Evolutionary conservation across 139 green algal genomes (phyloP), one percentile per base, ranked within the genome.

Genomic region (Chlamydomonas incerta): DNA sequence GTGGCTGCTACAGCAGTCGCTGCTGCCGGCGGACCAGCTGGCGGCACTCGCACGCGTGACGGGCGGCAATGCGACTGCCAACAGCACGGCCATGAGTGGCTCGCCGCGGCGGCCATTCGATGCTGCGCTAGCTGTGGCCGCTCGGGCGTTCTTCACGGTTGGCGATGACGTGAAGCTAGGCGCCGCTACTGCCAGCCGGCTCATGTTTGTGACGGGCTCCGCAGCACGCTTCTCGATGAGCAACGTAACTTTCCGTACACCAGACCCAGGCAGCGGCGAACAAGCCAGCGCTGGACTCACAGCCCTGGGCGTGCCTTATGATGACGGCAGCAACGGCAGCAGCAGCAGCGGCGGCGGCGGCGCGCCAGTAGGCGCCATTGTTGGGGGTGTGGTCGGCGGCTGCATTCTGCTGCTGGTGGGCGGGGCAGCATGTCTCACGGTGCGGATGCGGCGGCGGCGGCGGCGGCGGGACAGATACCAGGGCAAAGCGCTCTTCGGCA

Each of bases 361-460:
- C 24, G 52, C 18, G 72, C 52, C 66, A 2, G 46, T 86, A 1
- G 80, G 62, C 1, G 52, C 71, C 0, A 33, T 79, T 15, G 80
- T 77, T 4, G 80, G 66, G 0, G 58, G 80, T 55, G 66, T 72
- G 26, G 68, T 86, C 17, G 80, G 80, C 21, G 68, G 50, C 52
- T 9, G 13, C 15, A 0, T 86, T 55, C 52, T 77, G 34, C 4
- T 70, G 47, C 50, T n/a, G 28, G 37, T 13, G 5, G 47, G 55
- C 60, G 60, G 13, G 23, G 28, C 17, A 0, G 47, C 68, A 0
- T 4, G 46, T 5, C 15, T 66, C n/a, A 1, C 29, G 29, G 46
- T 24, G 65, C 69, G 33, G 3, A 34, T 21, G 20, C 80, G 68
- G 0, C 31, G 3, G 0, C 29, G 28, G 24, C 20, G 52, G 41